Conservation (phyloP, 495 filamentous ascomycete species). For the Lasiosphaeria miniovina region DNA sequence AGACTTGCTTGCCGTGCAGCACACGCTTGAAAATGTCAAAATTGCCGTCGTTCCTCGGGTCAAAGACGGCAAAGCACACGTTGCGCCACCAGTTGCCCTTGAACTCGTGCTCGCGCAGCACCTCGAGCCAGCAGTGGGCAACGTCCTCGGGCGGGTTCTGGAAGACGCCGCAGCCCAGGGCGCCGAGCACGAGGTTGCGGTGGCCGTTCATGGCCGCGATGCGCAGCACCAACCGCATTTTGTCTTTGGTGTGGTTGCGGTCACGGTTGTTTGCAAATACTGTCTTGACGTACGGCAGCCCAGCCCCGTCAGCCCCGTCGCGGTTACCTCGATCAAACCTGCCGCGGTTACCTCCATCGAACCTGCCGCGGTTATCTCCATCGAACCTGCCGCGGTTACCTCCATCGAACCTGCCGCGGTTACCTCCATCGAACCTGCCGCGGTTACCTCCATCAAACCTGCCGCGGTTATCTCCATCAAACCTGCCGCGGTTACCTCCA, state of each 20-base stretch:
- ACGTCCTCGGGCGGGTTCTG: constrained; percentile 55
- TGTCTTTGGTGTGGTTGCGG: constrained; percentile 48
- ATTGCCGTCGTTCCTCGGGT: constrained; percentile 2
- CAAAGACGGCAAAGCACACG: constrained; percentile 49
- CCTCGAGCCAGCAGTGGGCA: constrained; percentile 53
- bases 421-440: too few relatives aligned
- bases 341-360: too few relatives aligned
- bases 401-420: too few relatives aligned
- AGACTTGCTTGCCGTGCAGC: constrained; percentile 1
- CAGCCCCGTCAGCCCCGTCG: not conserved
- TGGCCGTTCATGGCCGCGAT: constrained; percentile 52
- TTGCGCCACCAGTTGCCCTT: constrained; percentile 52
- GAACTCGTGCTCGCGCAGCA: constrained; percentile 59
- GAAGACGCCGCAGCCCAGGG: constrained; percentile 64
- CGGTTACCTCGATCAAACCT: not conserved
- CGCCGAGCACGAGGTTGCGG: constrained; percentile 55
- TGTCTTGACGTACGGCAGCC: not conserved
- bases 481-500: too few relatives aligned
- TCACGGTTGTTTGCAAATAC: constrained; percentile 33
- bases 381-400: too few relatives aligned
- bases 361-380: too few relatives aligned
- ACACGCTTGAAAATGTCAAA: constrained; percentile 1
- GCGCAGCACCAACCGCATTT: constrained; percentile 57
- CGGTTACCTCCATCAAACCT: too few relatives aligned
- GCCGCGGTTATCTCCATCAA: too few relatives aligned